Base-by-base conservation (phyloP, 331 rosid species). In the Cydonia oblonga region DNA sequence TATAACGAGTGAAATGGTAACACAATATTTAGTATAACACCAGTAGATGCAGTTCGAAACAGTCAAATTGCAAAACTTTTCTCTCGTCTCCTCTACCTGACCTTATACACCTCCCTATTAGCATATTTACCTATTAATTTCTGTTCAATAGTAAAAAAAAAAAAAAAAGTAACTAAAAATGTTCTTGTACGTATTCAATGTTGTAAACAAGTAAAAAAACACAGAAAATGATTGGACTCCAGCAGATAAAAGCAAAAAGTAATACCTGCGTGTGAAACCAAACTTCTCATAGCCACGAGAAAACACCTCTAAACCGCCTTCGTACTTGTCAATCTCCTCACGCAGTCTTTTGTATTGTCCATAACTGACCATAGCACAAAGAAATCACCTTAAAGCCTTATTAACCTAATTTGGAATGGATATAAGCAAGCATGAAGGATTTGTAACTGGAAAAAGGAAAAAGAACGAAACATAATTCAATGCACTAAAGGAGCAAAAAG, bases 251-350 rank as follows among this genome's bases (percentile, higher is more conserved):
- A 64, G 67, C 14, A 42, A 38, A 59, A 64, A 44, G 60, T 44
- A 30, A 44, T 86, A 91, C 98, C 98, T 87, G 85, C 92, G 86
- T 16, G 75, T 78, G 89, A 93, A 93, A 69, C 98, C 97, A 79
- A 87, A 85, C 42, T 83, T 89, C 84, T 93, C 97, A 78, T 91
- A 91, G 78, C 96, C 97, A 77, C 96, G 92, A 68, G 98, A 93
- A 84, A 93, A 93, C 61, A 75, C 80, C 85, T 91, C 98, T 79
- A 93, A 78, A 68, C 97, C 96, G 64, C 98, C 97, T 88, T 93
- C 98, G 73, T 78, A 66, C 77, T 83, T 87, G 90, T 89, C 79
- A 81, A 93, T 93, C 74, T 84, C 89, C 57, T 67, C 85, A 66
- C 89, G 92, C 61, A 91, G 19, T 79, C 69, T 88, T 82, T 71